A percentile compares a stretch with the other conserved stretches of the same genome.
These are phyloP conservation scores for Kodamaea neixiangensis DNA, from an alignment of 805 yeast species.

Conservation along the genomic window DNA sequence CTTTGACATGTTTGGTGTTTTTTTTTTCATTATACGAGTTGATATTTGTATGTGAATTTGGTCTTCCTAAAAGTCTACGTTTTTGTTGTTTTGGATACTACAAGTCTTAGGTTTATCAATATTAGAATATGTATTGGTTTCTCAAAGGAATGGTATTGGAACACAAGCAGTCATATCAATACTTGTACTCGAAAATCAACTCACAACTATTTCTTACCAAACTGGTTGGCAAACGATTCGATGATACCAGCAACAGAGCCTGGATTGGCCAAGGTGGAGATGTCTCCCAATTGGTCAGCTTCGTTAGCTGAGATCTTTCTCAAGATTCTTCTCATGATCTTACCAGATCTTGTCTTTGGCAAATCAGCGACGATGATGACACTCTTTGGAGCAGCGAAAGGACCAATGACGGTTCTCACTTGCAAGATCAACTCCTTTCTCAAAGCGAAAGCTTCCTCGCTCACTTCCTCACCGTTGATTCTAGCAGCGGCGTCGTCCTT, in stretches of 20 bases:
- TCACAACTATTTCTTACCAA: constrained; percentile 34
- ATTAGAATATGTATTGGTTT: too few species aligned
- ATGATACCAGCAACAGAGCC: constrained; percentile 69
- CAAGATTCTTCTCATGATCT: constrained; percentile 83
- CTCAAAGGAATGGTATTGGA: too few species aligned
- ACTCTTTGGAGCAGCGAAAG: constrained; percentile 82
- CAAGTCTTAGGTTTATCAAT: too few species aligned
- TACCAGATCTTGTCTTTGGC: constrained; percentile 86
- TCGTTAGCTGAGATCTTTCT: constrained; percentile 75
- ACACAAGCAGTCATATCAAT: neutral
- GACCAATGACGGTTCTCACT: constrained; percentile 79
- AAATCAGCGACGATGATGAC: constrained; percentile 73
- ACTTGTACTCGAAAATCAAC: neutral
- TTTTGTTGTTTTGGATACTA: too few species aligned
- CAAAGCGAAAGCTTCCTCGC: constrained; percentile 51
- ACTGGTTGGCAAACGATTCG: constrained; percentile 38
- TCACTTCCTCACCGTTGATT: constrained; percentile 30
- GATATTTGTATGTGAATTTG: too few species aligned
- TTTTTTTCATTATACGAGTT: neutral
- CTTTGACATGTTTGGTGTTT: neutral
- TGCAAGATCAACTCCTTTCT: constrained; percentile 67
- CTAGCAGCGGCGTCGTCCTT: constrained; percentile 47
- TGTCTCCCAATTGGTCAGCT: constrained; percentile 80
- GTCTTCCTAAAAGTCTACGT: too few species aligned
- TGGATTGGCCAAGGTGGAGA: constrained; percentile 76